These are phyloP conservation scores for Penicillium sclerotigenum DNA, from an alignment of 2,329 filamentous ascomycete species.

Conservation along the genomic window DNA sequence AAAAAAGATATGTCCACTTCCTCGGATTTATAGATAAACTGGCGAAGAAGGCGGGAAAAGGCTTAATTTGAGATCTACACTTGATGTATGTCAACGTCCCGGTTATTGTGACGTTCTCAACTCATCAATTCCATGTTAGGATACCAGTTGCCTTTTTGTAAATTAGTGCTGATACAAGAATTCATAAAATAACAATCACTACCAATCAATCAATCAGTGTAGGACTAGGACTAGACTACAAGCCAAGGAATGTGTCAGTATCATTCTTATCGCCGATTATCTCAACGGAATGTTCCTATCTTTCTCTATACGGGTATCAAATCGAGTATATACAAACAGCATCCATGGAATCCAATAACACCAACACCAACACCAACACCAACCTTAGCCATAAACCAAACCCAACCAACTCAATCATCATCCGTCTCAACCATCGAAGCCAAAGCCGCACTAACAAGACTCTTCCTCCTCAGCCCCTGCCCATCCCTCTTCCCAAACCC, in stretches of 20 bases:
- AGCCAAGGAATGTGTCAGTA: not conserved
- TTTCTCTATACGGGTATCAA: not conserved
- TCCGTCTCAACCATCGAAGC: slow-evolving; percentile 33
- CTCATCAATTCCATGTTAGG: too few relatives aligned
- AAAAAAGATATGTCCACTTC: too few relatives aligned
- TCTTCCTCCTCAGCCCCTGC: slow-evolving; percentile 37
- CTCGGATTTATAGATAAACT: too few relatives aligned
- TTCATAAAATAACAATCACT: not conserved
- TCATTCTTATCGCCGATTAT: not conserved
- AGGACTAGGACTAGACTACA: not conserved
- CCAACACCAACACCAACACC: not conserved
- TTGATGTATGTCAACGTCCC: too few relatives aligned
- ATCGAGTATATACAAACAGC: not conserved
- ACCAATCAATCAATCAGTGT: not conserved
- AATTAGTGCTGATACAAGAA: not conserved
- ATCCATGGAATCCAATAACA: not conserved
- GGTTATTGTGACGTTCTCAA: too few relatives aligned
- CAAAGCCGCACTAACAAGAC: slow-evolving; percentile 39
- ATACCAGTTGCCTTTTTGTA: too few relatives aligned
- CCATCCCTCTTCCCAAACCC: slow-evolving; percentile 33
- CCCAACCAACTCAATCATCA: not conserved
- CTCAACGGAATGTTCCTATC: not conserved
- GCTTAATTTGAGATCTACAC: too few relatives aligned
- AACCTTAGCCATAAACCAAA: not conserved
- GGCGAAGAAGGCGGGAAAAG: too few relatives aligned